A percentile compares a stretch with the other conserved stretches of the same genome.
Evolutionary conservation across 1,284 basidiomycete genomes (phyloP).

Genomic region (Tilletia horrida): DNA sequence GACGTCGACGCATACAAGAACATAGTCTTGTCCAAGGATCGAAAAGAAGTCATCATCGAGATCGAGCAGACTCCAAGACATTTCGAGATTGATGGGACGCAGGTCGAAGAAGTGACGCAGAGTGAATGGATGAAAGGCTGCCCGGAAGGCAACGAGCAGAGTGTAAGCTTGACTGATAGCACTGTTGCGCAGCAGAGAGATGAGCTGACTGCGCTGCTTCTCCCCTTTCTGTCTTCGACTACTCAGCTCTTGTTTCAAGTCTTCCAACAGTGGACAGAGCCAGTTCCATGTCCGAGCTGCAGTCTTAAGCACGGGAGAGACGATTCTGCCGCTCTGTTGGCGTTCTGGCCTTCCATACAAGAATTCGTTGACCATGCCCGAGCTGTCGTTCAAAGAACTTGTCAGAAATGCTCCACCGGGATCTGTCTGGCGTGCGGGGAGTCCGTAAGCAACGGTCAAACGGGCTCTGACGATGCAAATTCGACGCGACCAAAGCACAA

Average conservation of each 20-base stretch:
- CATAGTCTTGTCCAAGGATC: slow-evolving; percentile 12
- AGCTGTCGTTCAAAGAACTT: background rate
- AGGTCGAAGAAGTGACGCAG: background rate
- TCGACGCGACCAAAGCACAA: background rate
- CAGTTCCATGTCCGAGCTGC: background rate
- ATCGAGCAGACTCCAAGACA: background rate
- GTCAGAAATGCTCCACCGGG: background rate
- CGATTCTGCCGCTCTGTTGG: background rate
- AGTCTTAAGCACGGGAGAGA: background rate
- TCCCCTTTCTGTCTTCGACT: background rate
- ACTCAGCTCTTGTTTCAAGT: background rate
- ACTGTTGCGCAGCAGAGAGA: background rate
- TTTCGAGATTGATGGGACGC: background rate
- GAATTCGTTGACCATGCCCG: background rate
- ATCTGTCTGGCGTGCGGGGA: slow-evolving; percentile 5
- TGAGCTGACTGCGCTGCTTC: background rate
- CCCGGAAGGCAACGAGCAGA: slow-evolving; percentile 11
- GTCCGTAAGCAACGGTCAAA: background rate
- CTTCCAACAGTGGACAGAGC: background rate
- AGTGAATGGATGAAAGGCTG: slow-evolving; percentile 17
- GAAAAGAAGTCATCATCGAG: background rate
- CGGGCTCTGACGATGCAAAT: background rate
- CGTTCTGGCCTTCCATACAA: background rate
- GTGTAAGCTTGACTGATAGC: background rate
- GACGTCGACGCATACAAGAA: slow-evolving; percentile 6